Conservation (phyloP, 352 stramenopile species). For the Phytophthora macrochlamydospora region DNA sequence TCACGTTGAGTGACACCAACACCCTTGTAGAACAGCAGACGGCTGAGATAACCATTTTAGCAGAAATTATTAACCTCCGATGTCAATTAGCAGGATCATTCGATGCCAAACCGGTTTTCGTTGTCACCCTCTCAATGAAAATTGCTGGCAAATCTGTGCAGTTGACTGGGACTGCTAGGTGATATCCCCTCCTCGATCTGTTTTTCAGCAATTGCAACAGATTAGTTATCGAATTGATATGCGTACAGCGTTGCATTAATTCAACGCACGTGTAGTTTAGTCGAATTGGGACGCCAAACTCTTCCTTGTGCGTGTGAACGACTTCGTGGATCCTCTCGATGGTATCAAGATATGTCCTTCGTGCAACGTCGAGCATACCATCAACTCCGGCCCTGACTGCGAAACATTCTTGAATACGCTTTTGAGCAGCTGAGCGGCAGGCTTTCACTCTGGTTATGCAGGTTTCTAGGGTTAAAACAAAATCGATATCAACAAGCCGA, state of each 20-base stretch:
- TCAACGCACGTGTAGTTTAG: conserved; percentile 78
- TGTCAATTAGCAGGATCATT: conserved; percentile 8
- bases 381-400: conserved; percentile 81
- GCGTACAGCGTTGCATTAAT: neutral
- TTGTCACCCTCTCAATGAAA: conserved; percentile 72
- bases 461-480: no score
- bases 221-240: conserved; percentile 4
- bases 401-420: conserved; percentile 88
- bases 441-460: conserved; percentile 54
- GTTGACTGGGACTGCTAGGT: conserved; percentile 67
- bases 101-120: conserved; percentile 55
- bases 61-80: neutral
- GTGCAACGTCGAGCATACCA: conserved; percentile 84
- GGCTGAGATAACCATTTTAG: conserved; percentile 35
- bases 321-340: conserved; percentile 86
- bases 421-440: conserved; percentile 70
- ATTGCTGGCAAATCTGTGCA: conserved; percentile 52
- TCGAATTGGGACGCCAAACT: conserved; percentile 62
- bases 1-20: conserved; percentile 84
- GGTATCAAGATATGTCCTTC: conserved; percentile 80
- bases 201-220: neutral
- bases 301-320: conserved; percentile 77
- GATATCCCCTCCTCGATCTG: conserved; percentile 72
- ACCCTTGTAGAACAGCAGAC: conserved; percentile 90
- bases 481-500: neutral